Evolutionary conservation across 345 rosid genomes (phyloP).

Genomic region (Toxicodendron radicans): DNA sequence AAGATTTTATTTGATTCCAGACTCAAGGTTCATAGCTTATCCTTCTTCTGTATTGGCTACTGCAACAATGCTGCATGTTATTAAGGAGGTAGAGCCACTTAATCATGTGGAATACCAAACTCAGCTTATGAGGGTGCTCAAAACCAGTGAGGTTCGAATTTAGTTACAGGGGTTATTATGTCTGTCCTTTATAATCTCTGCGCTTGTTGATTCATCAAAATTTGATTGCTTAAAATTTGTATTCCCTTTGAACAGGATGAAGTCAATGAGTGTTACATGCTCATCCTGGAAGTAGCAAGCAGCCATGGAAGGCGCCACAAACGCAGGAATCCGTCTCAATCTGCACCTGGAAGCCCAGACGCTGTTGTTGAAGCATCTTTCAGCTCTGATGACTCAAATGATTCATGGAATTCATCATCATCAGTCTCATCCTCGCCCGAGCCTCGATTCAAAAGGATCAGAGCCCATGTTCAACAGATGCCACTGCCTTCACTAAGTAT

Average conservation of each 20-base stretch:
- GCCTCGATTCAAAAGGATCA: conserved; percentile 61
- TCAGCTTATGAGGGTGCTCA: conserved; percentile 58
- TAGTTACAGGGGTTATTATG: conserved; percentile 12
- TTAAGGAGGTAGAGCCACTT: conserved; percentile 56
- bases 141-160: conserved; percentile 58
- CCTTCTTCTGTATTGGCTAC: conserved; percentile 74
- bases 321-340: conserved; percentile 37
- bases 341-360: conserved; percentile 48
- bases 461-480: conserved; percentile 67
- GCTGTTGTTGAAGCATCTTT: conserved; percentile 59
- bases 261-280: conserved; percentile 61
- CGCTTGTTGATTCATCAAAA: not conserved
- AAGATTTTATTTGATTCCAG: conserved; percentile 46
- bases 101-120: conserved; percentile 51
- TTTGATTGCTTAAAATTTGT: not conserved
- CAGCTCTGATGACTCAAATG: conserved; percentile 67
- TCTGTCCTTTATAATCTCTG: not conserved
- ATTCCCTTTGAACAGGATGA: conserved; percentile 43
- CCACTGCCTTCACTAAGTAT: conserved; percentile 55
- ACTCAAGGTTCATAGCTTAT: conserved; percentile 58
- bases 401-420: conserved; percentile 56
- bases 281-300: conserved; percentile 47
- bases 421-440: conserved; percentile 42
- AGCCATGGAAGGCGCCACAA: conserved; percentile 40
- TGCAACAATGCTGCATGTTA: conserved; percentile 66